Conservation (phyloP, 371 early-diverging fungal genomes). For the Rhizopus delemar region DNA sequence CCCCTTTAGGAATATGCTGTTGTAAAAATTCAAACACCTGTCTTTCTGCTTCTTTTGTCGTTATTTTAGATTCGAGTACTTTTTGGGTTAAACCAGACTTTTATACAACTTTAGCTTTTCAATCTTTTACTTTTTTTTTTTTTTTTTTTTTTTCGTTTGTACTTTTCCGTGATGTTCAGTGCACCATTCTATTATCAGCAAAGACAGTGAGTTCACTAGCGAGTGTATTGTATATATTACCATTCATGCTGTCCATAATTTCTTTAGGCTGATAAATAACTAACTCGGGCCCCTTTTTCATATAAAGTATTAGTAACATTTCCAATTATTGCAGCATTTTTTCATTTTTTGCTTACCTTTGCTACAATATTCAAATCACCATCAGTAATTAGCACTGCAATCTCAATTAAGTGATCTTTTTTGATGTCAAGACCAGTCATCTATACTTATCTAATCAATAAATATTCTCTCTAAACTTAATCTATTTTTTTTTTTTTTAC, state of each 20-base stretch:
- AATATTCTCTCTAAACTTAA: background rate
- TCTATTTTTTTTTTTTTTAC: slow-evolving; percentile 23
- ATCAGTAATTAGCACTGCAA: slow-evolving; percentile 88
- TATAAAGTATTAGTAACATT: too few relatives aligned
- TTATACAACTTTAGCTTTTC: slow-evolving; percentile 32
- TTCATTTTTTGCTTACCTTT: slow-evolving; percentile 48
- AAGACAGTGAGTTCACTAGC: background rate
- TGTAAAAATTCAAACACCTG: slow-evolving; percentile 74
- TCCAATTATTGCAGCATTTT: too few relatives aligned
- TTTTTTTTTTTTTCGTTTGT: slow-evolving; percentile 37
- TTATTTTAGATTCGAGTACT: slow-evolving; percentile 72
- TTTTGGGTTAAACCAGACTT: slow-evolving; percentile 83
- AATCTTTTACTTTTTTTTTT: slow-evolving; percentile 61
- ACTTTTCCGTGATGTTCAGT: slow-evolving; percentile 79
- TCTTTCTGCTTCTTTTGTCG: slow-evolving; percentile 71
- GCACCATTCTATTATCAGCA: slow-evolving; percentile 75
- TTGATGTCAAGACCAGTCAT: slow-evolving; percentile 72
- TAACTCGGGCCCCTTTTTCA: slow-evolving; percentile 68
- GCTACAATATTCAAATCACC: slow-evolving; percentile 78
- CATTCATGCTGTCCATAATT: slow-evolving; percentile 86
- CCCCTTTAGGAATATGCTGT: slow-evolving; percentile 61
- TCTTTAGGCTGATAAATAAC: slow-evolving; percentile 77
- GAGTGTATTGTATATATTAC: slow-evolving; percentile 19
- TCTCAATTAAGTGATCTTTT: slow-evolving; percentile 80
- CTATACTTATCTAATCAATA: slow-evolving; percentile 13